Percentiles rank a stretch among this genome's conserved stretches.
phyloP scores from a whole-genome alignment of 768 basidiomycete genomes.

The Epithele typhae region DNA sequence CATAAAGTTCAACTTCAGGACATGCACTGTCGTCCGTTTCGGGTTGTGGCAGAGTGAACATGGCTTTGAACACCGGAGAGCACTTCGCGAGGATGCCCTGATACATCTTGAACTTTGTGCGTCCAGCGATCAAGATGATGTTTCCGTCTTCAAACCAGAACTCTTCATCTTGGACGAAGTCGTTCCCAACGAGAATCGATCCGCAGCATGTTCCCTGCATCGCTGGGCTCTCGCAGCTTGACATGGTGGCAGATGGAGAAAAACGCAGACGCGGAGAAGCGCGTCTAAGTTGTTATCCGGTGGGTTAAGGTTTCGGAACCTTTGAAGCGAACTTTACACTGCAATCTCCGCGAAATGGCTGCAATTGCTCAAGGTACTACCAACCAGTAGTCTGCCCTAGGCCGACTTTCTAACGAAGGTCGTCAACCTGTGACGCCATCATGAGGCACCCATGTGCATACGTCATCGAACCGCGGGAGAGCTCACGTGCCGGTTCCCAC shows the following conservation, averaged over 20 bases:
- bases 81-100: background rate
- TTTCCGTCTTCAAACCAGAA: slow-evolving; percentile 16
- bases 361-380: too few species aligned
- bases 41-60: background rate
- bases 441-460: too few species aligned
- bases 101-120: slow-evolving; percentile 10
- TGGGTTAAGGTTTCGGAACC: background rate
- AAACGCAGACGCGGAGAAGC: too few species aligned
- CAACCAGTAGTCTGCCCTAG: too few species aligned
- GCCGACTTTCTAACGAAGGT: too few species aligned
- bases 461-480: too few species aligned
- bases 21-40: background rate
- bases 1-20: background rate
- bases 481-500: too few species aligned
- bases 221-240: background rate
- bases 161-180: background rate
- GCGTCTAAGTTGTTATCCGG: background rate
- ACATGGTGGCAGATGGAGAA: too few species aligned
- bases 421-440: too few species aligned
- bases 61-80: slow-evolving; percentile 12
- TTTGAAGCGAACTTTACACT: too few species aligned
- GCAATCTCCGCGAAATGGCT: too few species aligned
- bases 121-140: slow-evolving; percentile 7
- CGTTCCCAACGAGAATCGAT: background rate
- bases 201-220: background rate